Evolutionary conservation across 2,329 filamentous ascomycete species (phyloP), one percentile per base, ranked within the genome.

Genomic region (Pseudocercospora vitis): DNA sequence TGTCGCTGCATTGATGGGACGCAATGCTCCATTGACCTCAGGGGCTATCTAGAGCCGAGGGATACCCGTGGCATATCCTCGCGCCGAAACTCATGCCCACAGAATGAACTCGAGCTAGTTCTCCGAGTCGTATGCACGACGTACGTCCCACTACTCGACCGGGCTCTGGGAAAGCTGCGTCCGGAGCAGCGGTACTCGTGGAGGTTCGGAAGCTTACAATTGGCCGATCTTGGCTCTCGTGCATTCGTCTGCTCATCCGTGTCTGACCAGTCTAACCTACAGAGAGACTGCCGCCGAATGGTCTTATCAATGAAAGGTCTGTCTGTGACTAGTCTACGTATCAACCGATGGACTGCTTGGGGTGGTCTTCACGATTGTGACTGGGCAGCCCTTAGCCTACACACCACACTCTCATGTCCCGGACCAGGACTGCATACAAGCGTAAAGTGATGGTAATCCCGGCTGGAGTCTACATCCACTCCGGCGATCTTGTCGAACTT

Each of bases 401-500:
- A 50, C 19, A 40, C 19, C 8, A 50, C 48, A 40, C 48, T 35
- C 24, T 50, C 48, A 23, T 50, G 48, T 21, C 48, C 48, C 35
- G 48, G 48, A 24, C 48, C 48, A 14, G 48, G 48, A 28, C 48
- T 31, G 32, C 48, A 50, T n/a, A 50, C 48, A 1, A 50, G 35
- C 23, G 48, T 50, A 12, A 50, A 50, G 23, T 50, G 32, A 42
- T 50, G 48, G 32, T 50, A 50, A 28, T 50, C 48, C 7, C 48
- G 18, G 32, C 7, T 28, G 4, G 48, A 35, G 14, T 50, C 48
- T 9, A 50, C 35, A 50, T 61, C 52, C 8, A 58, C 48, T 3
- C 56, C 50, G 48, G 64, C 59, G n/a, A 67, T 61, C 16, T 37
- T 37, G 45, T 65, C 65, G 55, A 73, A 77, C 16, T 64, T 62